Evolutionary conservation across 805 yeast genomes (phyloP).

Genomic region (Metschnikowia picachoensis): DNA sequence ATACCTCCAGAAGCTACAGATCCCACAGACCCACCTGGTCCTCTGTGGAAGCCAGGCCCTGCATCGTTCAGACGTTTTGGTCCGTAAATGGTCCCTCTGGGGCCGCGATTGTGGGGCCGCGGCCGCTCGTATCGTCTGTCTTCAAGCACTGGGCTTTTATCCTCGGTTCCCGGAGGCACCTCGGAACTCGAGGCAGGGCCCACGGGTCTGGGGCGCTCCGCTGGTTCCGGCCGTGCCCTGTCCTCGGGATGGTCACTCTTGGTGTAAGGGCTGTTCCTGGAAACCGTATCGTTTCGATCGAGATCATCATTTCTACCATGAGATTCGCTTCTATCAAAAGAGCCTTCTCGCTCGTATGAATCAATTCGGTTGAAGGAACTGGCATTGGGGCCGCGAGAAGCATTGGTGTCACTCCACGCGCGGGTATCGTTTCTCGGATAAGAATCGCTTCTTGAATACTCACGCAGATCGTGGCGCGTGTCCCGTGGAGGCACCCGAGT

Average conservation of each 20-base stretch:
- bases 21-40: background rate
- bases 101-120: background rate
- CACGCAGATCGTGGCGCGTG: no score
- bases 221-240: background rate
- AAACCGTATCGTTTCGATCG: no score
- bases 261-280: background rate
- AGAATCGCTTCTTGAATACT: no score
- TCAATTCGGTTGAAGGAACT: no score
- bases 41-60: background rate
- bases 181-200: background rate
- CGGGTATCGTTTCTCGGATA: no score
- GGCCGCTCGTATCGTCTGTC: background rate
- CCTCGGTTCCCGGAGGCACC: background rate
- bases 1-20: background rate
- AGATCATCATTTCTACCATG: no score
- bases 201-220: background rate
- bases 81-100: background rate
- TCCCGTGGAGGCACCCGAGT: background rate
- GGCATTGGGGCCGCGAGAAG: no score
- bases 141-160: background rate
- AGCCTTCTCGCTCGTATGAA: no score
- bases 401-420: no score
- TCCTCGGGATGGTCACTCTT: background rate
- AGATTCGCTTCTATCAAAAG: no score
- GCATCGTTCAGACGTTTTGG: slow-evolving; percentile 1